phyloP scores from a whole-genome alignment of 148 eudicot genomes.

The Rhododendron ovatum region DNA sequence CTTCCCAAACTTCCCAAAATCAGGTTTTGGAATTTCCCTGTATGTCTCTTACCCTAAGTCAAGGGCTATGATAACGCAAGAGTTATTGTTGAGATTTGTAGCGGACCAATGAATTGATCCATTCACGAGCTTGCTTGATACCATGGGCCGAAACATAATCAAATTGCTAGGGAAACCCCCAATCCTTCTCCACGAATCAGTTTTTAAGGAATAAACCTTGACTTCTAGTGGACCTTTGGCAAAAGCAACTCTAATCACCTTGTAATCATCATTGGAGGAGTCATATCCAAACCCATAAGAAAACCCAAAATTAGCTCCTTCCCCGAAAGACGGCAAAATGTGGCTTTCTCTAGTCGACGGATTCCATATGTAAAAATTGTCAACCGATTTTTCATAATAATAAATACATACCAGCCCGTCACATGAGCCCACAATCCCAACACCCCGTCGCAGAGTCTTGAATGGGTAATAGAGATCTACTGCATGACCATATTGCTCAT shows the following conservation, averaged over 20 bases:
- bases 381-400: background rate
- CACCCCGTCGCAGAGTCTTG: background rate
- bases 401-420: background rate
- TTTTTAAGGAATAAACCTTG: conserved; percentile 3
- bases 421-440: conserved; percentile 4
- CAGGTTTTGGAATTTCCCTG: conserved; percentile 2
- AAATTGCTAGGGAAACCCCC: conserved; percentile 3
- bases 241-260: background rate
- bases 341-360: background rate
- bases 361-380: background rate
- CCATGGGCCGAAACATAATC: background rate
- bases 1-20: background rate
- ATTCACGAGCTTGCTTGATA: background rate
- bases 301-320: background rate
- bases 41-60: conserved; percentile 1
- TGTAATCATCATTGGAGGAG: conserved; percentile 5
- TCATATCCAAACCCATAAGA: conserved; percentile 8
- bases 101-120: background rate
- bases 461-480: background rate
- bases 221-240: background rate
- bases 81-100: background rate
- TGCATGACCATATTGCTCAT: background rate
- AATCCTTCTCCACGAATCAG: background rate
- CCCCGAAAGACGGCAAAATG: background rate
- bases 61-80: background rate